Base-by-base conservation (phyloP, 148 eudicot species). In the Selenicereus undatus region DNA sequence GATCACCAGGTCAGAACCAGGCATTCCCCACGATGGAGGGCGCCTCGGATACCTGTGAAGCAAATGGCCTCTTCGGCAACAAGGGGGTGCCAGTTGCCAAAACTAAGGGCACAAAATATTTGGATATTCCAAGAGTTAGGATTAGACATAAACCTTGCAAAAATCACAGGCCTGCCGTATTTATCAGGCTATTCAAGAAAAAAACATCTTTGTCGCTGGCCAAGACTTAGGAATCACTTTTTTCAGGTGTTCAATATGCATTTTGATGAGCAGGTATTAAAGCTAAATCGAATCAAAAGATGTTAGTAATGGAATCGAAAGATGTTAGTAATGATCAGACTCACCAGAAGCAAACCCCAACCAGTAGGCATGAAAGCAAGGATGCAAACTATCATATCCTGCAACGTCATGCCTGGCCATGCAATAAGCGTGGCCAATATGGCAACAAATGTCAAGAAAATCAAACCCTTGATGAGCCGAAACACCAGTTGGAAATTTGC, bases 291-390 rank as follows among this genome's bases (percentile, higher is more conserved):
- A 29, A 36, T 3, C 8, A 4, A 74, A 78, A 32, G 35, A 66
- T 24, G 35, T 10, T 66, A 66, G 72, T 62, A 50, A 65, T 51
- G 76, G 45, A 29, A 36, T 3, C 8, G 8, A 74, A 78, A 32
- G 35, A 66, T 24, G 35, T 10, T 66, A 66, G 72, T 62, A 50
- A 65, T 17, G 32, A 12, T 56, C 7, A 24, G 8, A 80, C 87
- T 85, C 24, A 85, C 84, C 85, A 26, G 84, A 73, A 87, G 89
- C 72, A 83, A 80, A 77, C 87, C 87, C 89, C 99, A 95, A 75
- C 99, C 99, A 78, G 99, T 95, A 12, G 99, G 99, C 94, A 95
- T 88, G 89, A 95, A 95, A 75, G 97, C 99, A 68, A 95, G 93
- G 78, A 95, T 82, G 88, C 99, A 92, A 8, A 93, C 97, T 1